These are phyloP conservation scores for Cadophora luteo-olivacea DNA, from an alignment of 2,329 filamentous ascomycete genomes.

Conservation along the genomic window DNA sequence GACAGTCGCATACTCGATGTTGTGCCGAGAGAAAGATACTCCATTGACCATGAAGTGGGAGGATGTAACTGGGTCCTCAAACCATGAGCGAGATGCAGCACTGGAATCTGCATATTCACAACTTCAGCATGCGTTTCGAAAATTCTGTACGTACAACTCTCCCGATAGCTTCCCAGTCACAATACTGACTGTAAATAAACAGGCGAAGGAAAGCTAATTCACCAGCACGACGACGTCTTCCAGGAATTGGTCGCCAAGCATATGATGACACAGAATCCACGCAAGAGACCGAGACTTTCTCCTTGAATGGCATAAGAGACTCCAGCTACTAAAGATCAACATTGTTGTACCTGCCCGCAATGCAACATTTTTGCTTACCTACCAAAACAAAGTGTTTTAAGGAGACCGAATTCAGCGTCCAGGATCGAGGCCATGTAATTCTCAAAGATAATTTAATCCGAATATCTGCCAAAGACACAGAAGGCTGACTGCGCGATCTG, in stretches of 20 bases:
- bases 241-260: slow-evolving; percentile 27
- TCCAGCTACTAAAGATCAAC: too few species aligned
- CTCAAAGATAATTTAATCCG: too few species aligned
- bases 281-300: slow-evolving; percentile 21
- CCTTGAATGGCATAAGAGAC: neutral
- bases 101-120: slow-evolving; percentile 22
- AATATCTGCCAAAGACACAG: too few species aligned
- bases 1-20: slow-evolving; percentile 28
- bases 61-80: slow-evolving; percentile 12
- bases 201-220: slow-evolving; percentile 25
- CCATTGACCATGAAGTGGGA: slow-evolving; percentile 31
- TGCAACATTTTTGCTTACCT: too few species aligned
- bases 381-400: too few species aligned
- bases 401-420: too few species aligned
- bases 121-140: slow-evolving; percentile 22
- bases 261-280: slow-evolving; percentile 10
- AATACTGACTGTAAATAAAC: neutral
- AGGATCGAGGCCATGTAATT: too few species aligned
- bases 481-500: too few species aligned
- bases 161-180: neutral
- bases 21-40: slow-evolving; percentile 32
- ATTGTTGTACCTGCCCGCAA: too few species aligned
- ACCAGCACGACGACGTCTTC: slow-evolving; percentile 31
- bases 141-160: slow-evolving; percentile 25
- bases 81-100: slow-evolving; percentile 4